Conservation (phyloP, 257 asterid genomes). For the Asclepias syriaca region DNA sequence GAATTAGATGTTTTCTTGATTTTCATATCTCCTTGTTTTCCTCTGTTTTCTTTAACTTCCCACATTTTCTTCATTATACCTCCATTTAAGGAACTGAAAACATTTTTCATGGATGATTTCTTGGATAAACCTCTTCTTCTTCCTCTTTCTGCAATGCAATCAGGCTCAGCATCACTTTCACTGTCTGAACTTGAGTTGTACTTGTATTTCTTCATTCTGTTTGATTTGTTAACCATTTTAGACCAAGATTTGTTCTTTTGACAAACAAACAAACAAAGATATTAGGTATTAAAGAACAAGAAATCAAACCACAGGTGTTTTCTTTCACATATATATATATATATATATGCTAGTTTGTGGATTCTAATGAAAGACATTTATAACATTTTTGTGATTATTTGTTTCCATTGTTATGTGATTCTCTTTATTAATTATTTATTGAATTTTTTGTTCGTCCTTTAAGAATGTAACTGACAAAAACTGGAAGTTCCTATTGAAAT, state of each 20-base stretch:
- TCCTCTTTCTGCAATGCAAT: conserved; percentile 5
- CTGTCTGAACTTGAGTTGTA: conserved; percentile 19
- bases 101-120: not conserved
- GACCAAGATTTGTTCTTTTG: not conserved
- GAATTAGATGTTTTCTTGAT: not conserved
- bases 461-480: conserved; percentile 4
- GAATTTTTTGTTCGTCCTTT: not conserved
- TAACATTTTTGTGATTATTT: conserved; percentile 14
- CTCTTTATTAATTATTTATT: not conserved
- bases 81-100: not conserved
- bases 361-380: not conserved
- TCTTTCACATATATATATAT: not conserved
- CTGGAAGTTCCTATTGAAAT: too few species aligned
- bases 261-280: not conserved
- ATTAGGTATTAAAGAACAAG: conserved; percentile 2
- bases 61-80: not conserved
- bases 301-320: conserved; percentile 3
- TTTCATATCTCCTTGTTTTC: conserved; percentile 3
- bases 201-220: conserved; percentile 11
- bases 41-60: conserved; percentile 1
- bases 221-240: conserved; percentile 11
- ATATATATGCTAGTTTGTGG: conserved; percentile 2
- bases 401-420: conserved; percentile 14
- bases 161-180: conserved; percentile 21
- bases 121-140: not conserved